Conservation (phyloP, 306 rosid genomes). For the Pterocarpus santalinus region DNA sequence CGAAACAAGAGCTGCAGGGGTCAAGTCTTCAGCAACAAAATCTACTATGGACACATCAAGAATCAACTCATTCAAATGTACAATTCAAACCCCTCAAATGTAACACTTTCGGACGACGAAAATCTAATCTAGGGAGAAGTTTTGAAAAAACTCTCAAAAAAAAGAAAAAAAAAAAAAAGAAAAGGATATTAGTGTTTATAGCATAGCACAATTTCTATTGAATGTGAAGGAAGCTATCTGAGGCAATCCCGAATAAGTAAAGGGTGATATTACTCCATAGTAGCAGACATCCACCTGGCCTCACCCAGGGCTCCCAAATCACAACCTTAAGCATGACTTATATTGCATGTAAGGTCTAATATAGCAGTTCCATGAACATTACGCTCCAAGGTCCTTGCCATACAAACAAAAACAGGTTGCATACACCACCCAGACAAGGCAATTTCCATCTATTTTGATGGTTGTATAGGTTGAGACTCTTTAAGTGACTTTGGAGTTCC, state of each 20-base stretch:
- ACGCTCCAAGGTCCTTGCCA: constrained; percentile 33
- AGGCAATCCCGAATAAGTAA: constrained; percentile 24
- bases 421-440: constrained; percentile 23
- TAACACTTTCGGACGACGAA: constrained; percentile 36
- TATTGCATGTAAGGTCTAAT: constrained; percentile 20
- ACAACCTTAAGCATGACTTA: constrained; percentile 43
- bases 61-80: constrained; percentile 53
- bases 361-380: constrained; percentile 29
- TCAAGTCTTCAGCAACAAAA: constrained; percentile 29
- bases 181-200: constrained; percentile 18
- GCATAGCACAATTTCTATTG: constrained; percentile 13
- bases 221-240: constrained; percentile 33
- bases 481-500: constrained; percentile 62
- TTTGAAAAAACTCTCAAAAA: constrained; percentile 36
- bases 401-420: constrained; percentile 43
- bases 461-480: constrained; percentile 48
- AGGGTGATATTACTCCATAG: not conserved
- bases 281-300: constrained; percentile 36
- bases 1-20: not conserved
- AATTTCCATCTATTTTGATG: constrained; percentile 26
- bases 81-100: constrained; percentile 50
- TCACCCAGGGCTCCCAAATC: constrained; percentile 34
- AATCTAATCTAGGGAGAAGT: constrained; percentile 49
- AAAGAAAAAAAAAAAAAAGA: constrained; percentile 5
- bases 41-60: constrained; percentile 36